Percentiles rank a stretch among this genome's conserved stretches.
Conservation (phyloP, 495 filamentous ascomycete genomes). For the Tetracladium setigerum region DNA sequence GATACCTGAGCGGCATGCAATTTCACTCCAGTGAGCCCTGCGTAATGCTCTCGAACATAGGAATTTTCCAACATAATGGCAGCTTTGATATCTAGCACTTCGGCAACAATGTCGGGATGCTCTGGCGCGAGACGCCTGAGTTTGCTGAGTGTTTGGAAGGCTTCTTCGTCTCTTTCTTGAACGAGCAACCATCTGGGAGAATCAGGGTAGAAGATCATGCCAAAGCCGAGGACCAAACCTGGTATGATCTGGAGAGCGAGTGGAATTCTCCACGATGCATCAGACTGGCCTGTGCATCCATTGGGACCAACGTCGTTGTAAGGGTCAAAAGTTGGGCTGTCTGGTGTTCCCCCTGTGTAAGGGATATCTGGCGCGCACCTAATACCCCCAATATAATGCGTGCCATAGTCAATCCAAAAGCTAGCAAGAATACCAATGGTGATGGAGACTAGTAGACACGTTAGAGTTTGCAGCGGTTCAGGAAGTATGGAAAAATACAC, state of each 20-base stretch:
- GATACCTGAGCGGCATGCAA: slow-evolving; percentile 36
- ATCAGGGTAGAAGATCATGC: slow-evolving; percentile 20
- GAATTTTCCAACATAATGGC: slow-evolving; percentile 66
- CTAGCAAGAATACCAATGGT: slow-evolving; percentile 21
- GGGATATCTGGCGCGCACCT: slow-evolving; percentile 31
- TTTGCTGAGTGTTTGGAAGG: slow-evolving; percentile 36
- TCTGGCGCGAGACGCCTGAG: slow-evolving; percentile 54
- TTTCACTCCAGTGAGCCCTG: slow-evolving; percentile 41
- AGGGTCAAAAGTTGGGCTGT: slow-evolving; percentile 30
- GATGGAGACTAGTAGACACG: neutral
- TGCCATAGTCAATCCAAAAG: slow-evolving; percentile 24
- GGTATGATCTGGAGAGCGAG: slow-evolving; percentile 42
- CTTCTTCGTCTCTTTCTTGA: slow-evolving; percentile 38
- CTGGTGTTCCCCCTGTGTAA: slow-evolving; percentile 14
- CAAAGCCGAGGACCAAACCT: slow-evolving; percentile 26
- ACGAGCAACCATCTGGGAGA: slow-evolving; percentile 53
- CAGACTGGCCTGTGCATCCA: slow-evolving; percentile 38
- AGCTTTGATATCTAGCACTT: slow-evolving; percentile 74
- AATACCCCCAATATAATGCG: slow-evolving; percentile 39
- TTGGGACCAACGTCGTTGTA: slow-evolving; percentile 32
- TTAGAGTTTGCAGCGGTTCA: neutral
- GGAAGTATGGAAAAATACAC: slow-evolving; percentile 1
- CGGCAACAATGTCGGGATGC: slow-evolving; percentile 57
- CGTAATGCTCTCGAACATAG: slow-evolving; percentile 28
- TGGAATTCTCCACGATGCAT: slow-evolving; percentile 47